Evolutionary conservation across 768 basidiomycete species (phyloP), one percentile per base, ranked within the genome.

Genomic region (Mycena alexandri): DNA sequence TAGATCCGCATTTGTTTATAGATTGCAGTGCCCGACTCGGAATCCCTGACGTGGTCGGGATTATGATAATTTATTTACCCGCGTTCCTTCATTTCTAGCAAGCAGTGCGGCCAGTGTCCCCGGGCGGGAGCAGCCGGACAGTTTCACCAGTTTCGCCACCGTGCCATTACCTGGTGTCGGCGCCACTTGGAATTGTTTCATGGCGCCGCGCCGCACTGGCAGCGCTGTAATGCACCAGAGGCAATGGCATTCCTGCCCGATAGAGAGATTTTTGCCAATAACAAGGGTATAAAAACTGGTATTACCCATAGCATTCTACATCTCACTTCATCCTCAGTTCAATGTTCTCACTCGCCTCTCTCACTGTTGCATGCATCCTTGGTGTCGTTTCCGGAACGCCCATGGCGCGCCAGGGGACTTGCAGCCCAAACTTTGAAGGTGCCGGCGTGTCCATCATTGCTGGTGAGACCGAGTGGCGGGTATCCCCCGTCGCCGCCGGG

Each of bases 361-460:
- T 64, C 24, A 55, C 67, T 9, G 3, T 55, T 61, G 52, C 63
- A 21, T 63, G 62, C 53, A n/a, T 69, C 46, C 44, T 69, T 19
- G 50, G 29, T 11, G 47, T 33, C 21, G 68, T 42, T n/a, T 58
- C 61, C 5, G 67, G 48, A 34, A 63, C 50, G 46, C 63, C 68
- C 5, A 9, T 56, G 11, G 52, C 42, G 24, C 68, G 68, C 52
- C 62, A 68, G 21, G 33, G 24, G 19, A 64, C 57, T 10, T 70
- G 69, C 52, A 67, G 16, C 44, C 69, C 69, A 14, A 70, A 70
- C 17, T 70, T 70, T 29, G 64, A 70, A 38, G 69, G 69, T 19
- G 65, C 58, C 29, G 69, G 64, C 17, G 69, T 67, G 3, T 66
- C 65, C n/a, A 70, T 70, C 10, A 59, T 70, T 34, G 50, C 60